Conservation (phyloP, 1,284 basidiomycete genomes). For the Garcileccinum viscosum region DNA sequence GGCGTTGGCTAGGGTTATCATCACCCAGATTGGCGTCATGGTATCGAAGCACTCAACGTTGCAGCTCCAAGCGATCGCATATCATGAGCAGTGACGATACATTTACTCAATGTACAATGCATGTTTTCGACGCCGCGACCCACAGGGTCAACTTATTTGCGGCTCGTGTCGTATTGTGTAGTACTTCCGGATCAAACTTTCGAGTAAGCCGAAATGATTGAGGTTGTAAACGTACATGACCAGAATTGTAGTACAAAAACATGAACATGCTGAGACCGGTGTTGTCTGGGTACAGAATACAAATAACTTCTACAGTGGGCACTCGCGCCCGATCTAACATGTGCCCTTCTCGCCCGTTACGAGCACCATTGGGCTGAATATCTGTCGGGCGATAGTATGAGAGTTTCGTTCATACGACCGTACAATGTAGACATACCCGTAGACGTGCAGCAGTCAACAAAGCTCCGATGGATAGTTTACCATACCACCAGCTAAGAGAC, state of each 20-base stretch:
- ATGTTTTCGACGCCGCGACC: neutral
- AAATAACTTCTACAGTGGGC: neutral
- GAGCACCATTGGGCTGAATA: slow-evolving; percentile 15
- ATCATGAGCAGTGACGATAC: neutral
- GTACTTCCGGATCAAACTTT: neutral
- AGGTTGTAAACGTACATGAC: neutral
- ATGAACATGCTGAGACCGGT: neutral
- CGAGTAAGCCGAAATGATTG: too few relatives aligned
- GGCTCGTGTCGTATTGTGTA: neutral
- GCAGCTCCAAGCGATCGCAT: neutral
- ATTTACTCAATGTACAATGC: neutral
- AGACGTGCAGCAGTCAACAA: slow-evolving; percentile 17
- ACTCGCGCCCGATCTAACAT: neutral
- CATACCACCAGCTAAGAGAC: slow-evolving; percentile 19
- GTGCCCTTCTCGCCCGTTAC: slow-evolving; percentile 11
- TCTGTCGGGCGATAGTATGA: neutral
- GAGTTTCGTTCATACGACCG: neutral
- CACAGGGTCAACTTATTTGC: neutral
- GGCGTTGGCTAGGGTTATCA: neutral
- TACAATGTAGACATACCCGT: neutral
- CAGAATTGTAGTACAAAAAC: neutral
- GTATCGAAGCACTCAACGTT: neutral
- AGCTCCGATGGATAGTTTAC: slow-evolving; percentile 15
- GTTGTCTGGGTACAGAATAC: neutral
- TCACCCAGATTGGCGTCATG: too few relatives aligned